phyloP scores from a whole-genome alignment of 2,329 filamentous ascomycete genomes.

The Ramularia collo-cygni region DNA sequence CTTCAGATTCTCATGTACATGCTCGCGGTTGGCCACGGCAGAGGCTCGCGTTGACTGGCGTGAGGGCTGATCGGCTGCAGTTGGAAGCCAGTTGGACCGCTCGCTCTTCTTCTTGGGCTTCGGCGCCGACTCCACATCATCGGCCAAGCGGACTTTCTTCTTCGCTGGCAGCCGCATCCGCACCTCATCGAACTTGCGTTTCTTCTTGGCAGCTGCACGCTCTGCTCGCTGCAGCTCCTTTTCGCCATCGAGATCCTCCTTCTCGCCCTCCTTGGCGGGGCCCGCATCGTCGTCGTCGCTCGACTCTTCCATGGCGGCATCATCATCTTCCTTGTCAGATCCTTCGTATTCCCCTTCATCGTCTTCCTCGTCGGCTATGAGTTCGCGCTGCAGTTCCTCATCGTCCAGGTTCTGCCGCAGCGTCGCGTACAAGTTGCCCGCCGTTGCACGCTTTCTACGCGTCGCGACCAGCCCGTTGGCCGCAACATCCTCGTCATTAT shows the following conservation, averaged over 20 bases:
- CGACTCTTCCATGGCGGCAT: constrained; percentile 78
- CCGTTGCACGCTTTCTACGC: constrained; percentile 69
- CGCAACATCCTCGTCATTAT: constrained; percentile 20
- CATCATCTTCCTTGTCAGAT: constrained; percentile 46
- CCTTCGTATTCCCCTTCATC: constrained; percentile 37
- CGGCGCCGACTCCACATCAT: constrained; percentile 28
- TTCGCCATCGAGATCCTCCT: constrained; percentile 77
- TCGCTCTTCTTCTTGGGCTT: constrained; percentile 62
- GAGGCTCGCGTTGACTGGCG: constrained; percentile 57
- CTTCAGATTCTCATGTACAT: constrained; percentile 61
- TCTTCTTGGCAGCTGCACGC: constrained; percentile 64
- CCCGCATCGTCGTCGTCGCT: constrained; percentile 68
- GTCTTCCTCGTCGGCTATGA: constrained; percentile 47
- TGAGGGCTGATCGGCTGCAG: constrained; percentile 53
- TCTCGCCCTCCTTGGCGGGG: constrained; percentile 35
- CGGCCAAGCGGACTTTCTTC: constrained; percentile 51
- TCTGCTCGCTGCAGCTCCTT: constrained; percentile 74
- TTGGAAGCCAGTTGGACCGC: constrained; percentile 62
- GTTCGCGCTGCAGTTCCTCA: constrained; percentile 36
- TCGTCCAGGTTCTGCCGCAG: constrained; percentile 57
- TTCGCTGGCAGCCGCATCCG: constrained; percentile 57
- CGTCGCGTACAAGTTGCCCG: constrained; percentile 74
- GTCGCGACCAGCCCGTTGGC: constrained; percentile 57
- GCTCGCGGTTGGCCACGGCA: constrained; percentile 54
- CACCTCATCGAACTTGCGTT: constrained; percentile 72